Percentiles rank a stretch among this genome's conserved stretches.
Evolutionary conservation across 2,329 filamentous ascomycete species (phyloP).

Genomic region (Cordyceps cateniannulata): DNA sequence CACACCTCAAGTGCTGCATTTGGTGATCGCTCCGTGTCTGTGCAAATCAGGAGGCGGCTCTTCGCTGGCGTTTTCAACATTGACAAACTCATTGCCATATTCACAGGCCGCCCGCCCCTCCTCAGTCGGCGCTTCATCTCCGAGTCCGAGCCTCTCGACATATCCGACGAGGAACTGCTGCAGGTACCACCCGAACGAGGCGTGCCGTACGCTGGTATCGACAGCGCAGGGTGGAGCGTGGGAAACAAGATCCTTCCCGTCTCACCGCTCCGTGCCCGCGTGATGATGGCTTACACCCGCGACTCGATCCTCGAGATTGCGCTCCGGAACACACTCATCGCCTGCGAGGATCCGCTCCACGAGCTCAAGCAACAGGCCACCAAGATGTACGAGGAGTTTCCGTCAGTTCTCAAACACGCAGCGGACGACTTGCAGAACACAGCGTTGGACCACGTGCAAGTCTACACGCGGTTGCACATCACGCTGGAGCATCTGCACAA

Average conservation of each 20-base stretch:
- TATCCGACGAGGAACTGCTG: constrained; percentile 30
- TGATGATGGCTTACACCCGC: constrained; percentile 19
- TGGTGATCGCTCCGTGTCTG: constrained; percentile 8
- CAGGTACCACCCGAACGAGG: constrained; percentile 22
- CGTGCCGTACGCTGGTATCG: constrained; percentile 17
- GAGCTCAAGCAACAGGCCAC: constrained; percentile 40
- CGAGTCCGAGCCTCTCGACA: constrained; percentile 33
- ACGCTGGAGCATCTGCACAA: constrained; percentile 47
- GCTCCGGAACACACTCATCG: constrained; percentile 24
- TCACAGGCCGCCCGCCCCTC: constrained; percentile 36
- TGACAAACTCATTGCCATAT: constrained; percentile 32
- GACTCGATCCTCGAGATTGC: constrained; percentile 26
- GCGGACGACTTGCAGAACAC: constrained; percentile 44
- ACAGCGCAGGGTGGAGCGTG: constrained; percentile 33
- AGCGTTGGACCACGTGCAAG: constrained; percentile 30
- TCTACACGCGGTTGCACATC: constrained; percentile 39
- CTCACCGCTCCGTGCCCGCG: constrained; percentile 23
- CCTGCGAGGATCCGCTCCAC: constrained; percentile 33
- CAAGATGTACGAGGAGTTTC: constrained; percentile 37
- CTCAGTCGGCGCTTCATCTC: constrained; percentile 29
- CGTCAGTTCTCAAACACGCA: constrained; percentile 41
- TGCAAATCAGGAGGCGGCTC: constrained; percentile 18
- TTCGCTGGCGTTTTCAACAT: constrained; percentile 27
- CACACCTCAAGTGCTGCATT: constrained; percentile 6
- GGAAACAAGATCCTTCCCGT: constrained; percentile 23